phyloP scores from a whole-genome alignment of 352 stramenopile species.

The Peronospora farinosa region DNA sequence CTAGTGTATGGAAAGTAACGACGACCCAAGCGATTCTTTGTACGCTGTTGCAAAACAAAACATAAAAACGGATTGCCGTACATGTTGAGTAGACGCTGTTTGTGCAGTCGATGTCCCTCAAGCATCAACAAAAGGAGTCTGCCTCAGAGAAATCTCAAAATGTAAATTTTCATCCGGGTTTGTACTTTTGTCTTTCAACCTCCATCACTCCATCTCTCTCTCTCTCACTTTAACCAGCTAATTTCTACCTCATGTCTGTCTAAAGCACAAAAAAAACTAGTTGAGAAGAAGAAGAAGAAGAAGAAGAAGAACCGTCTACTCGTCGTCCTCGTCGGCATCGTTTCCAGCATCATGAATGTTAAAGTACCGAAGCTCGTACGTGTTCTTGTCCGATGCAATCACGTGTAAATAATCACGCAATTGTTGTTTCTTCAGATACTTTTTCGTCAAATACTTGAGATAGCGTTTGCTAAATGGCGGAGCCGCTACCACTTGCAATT shows the following conservation, averaged over 20 bases:
- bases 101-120: conserved; percentile 19
- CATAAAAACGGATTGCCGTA: conserved; percentile 18
- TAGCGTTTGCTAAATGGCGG: conserved; percentile 97
- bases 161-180: conserved; percentile 15
- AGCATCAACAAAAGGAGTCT: conserved; percentile 15
- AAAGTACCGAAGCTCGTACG: conserved; percentile 99
- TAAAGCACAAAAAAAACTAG: too few species aligned
- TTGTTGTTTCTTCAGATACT: conserved; percentile 99
- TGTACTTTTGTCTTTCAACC: neutral
- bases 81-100: conserved; percentile 33
- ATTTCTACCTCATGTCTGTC: too few species aligned
- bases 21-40: conserved; percentile 14
- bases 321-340: conserved; percentile 83
- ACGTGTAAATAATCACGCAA: conserved; percentile 99
- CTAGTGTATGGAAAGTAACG: conserved; percentile 59
- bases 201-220: neutral
- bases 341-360: conserved; percentile 93
- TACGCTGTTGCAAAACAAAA: conserved; percentile 14
- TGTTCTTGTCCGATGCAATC: conserved; percentile 97
- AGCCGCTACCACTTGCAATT: conserved; percentile 92
- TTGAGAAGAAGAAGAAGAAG: too few species aligned
- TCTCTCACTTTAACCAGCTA: too few species aligned
- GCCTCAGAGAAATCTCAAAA: conserved; percentile 12
- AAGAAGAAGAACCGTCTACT: conserved; percentile 80
- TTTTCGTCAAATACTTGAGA: conserved; percentile 99